phyloP scores from a whole-genome alignment of 139 green algal species.

The Desmodesmus armatus region DNA sequence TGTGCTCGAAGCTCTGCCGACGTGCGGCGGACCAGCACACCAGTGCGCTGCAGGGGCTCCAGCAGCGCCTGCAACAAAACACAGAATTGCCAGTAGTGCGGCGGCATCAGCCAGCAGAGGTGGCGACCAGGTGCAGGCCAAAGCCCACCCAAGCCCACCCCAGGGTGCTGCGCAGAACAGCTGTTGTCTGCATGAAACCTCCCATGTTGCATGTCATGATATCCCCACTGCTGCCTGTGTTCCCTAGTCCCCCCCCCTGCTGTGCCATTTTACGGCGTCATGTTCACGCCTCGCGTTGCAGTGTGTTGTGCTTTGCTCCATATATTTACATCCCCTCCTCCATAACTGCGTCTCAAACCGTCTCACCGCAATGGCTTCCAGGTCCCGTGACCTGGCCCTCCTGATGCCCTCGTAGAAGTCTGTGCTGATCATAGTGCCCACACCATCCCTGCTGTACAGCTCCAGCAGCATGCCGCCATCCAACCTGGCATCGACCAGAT shows the following conservation, averaged over 20 bases:
- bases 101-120: neutral
- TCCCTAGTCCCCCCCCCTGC: too few species aligned
- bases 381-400: constrained; percentile 67
- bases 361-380: constrained; percentile 63
- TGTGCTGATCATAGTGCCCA: constrained; percentile 93
- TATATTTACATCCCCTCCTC: too few species aligned
- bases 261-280: too few species aligned
- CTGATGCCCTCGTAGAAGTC: constrained; percentile 97
- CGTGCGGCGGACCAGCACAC: constrained; percentile 67
- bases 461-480: constrained; percentile 92
- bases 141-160: too few species aligned
- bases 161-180: neutral
- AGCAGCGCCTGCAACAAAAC: constrained; percentile 60
- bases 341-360: too few species aligned
- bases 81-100: too few species aligned
- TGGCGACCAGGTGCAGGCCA: neutral
- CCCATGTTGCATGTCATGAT: too few species aligned
- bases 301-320: too few species aligned
- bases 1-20: constrained; percentile 63
- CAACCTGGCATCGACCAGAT: constrained; percentile 82
- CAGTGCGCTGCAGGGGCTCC: constrained; percentile 72
- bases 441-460: constrained; percentile 95
- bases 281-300: too few species aligned
- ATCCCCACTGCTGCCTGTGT: too few species aligned
- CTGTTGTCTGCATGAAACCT: too few species aligned